These are phyloP conservation scores for Penicillium griseofulvum DNA, from an alignment of 2,329 filamentous ascomycete species.

Conservation along the genomic window DNA sequence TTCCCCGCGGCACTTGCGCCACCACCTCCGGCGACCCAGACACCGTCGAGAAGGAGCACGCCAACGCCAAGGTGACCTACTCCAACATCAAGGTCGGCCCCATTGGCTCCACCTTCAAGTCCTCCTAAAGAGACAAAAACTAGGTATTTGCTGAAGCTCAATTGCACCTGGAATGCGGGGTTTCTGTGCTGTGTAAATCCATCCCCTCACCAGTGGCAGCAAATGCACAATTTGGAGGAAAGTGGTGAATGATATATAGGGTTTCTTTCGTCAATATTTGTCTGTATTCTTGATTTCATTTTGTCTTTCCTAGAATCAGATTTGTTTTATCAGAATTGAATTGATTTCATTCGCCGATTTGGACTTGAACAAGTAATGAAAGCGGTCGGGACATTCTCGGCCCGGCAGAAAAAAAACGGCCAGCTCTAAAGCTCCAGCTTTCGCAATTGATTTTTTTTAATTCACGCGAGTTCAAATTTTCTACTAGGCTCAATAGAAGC, in stretches of 20 bases:
- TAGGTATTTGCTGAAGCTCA: background rate
- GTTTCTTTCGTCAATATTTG: background rate
- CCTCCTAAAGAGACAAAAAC: conserved; percentile 11
- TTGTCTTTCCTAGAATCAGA: background rate
- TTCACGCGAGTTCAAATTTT: background rate
- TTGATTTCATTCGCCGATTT: conserved; percentile 11
- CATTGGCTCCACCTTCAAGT: conserved; percentile 53
- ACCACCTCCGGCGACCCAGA: conserved; percentile 53
- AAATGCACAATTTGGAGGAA: background rate
- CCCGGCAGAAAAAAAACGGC: conserved; percentile 20
- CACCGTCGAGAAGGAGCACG: conserved; percentile 46
- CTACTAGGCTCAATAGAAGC: background rate
- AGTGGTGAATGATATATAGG: background rate
- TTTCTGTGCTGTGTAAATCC: background rate
- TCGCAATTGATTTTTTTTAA: background rate
- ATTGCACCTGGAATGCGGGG: background rate
- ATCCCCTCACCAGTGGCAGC: background rate
- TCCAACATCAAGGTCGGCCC: conserved; percentile 61
- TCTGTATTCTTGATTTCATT: conserved; percentile 2
- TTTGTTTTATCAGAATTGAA: background rate
- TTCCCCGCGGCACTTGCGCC: conserved; percentile 55
- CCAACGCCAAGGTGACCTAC: conserved; percentile 51
- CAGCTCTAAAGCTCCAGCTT: conserved; percentile 14
- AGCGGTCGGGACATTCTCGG: conserved; percentile 19
- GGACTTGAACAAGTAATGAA: background rate